These are phyloP conservation scores for Haberlea rhodopensis DNA, from an alignment of 257 asterid genomes.

Conservation along the genomic window DNA sequence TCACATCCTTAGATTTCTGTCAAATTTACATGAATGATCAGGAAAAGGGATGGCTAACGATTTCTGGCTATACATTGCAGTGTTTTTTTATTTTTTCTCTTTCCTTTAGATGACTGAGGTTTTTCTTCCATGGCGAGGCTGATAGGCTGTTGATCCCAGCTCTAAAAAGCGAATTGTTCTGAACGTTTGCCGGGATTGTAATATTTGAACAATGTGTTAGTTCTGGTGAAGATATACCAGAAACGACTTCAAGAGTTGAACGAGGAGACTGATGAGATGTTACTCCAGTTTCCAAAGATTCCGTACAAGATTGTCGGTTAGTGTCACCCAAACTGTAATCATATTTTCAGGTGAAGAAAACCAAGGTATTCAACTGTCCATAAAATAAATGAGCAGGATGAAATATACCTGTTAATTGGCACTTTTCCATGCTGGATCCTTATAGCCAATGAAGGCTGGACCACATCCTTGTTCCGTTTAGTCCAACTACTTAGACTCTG, in stretches of 20 bases:
- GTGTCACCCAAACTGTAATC: slow-evolving; percentile 36
- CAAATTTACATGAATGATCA: background rate
- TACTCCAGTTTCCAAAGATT: slow-evolving; percentile 32
- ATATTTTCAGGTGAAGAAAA: slow-evolving; percentile 7
- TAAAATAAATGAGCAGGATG: background rate
- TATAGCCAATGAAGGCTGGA: slow-evolving; percentile 34
- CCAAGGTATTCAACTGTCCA: background rate
- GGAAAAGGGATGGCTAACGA: slow-evolving; percentile 2
- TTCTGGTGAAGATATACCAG: slow-evolving; percentile 42
- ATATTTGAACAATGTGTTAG: slow-evolving; percentile 29
- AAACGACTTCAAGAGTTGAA: slow-evolving; percentile 48
- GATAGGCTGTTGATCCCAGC: slow-evolving; percentile 25
- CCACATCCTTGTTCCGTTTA: slow-evolving; percentile 33
- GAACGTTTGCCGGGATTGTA: slow-evolving; percentile 32
- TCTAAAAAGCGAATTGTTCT: slow-evolving; percentile 26
- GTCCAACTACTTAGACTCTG: slow-evolving; percentile 34
- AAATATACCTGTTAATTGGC: slow-evolving; percentile 35
- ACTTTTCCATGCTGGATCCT: slow-evolving; percentile 39
- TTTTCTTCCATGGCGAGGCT: slow-evolving; percentile 35
- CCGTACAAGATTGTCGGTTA: slow-evolving; percentile 37
- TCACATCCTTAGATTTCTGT: background rate
- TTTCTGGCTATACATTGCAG: slow-evolving; percentile 27
- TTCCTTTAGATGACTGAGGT: slow-evolving; percentile 26
- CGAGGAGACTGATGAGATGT: slow-evolving; percentile 52
- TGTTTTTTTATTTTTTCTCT: slow-evolving; percentile 19